Percentiles rank a stretch among this genome's conserved stretches.
Conservation (phyloP, 345 rosid species). For the Eucalyptus pumila region DNA sequence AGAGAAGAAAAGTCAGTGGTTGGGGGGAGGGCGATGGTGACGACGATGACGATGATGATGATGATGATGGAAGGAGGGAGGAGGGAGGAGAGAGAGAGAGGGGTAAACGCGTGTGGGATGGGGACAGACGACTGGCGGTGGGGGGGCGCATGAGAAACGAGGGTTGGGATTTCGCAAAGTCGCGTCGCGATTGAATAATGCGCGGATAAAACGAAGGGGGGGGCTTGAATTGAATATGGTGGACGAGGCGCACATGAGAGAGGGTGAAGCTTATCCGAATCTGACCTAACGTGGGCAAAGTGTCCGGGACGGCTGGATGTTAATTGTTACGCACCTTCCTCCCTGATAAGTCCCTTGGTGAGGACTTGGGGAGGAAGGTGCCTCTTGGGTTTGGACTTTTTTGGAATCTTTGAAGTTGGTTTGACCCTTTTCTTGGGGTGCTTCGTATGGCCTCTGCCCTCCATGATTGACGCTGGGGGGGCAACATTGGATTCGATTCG, state of each 20-base stretch:
- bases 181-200: not conserved
- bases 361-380: not conserved
- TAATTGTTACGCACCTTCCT: not conserved
- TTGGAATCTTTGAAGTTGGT: not conserved
- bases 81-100: not conserved
- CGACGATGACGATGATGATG: fast-evolving
- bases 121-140: not conserved
- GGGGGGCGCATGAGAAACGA: not conserved
- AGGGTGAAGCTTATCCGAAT: not conserved
- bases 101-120: not conserved
- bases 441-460: not conserved
- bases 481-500: not conserved
- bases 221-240: not conserved
- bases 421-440: too few relatives aligned
- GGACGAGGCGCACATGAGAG: not conserved
- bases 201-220: not conserved
- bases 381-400: not conserved
- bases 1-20: not conserved
- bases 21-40: too few relatives aligned
- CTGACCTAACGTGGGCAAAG: not conserved
- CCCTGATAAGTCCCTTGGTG: not conserved
- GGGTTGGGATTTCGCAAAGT: not conserved
- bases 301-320: not conserved
- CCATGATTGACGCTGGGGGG: not conserved
- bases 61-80: not conserved